Percentiles rank a stretch among this genome's conserved stretches.
Conservation (phyloP, 108 stramenopile species). For the Mayamaea pseudoterrestris region DNA sequence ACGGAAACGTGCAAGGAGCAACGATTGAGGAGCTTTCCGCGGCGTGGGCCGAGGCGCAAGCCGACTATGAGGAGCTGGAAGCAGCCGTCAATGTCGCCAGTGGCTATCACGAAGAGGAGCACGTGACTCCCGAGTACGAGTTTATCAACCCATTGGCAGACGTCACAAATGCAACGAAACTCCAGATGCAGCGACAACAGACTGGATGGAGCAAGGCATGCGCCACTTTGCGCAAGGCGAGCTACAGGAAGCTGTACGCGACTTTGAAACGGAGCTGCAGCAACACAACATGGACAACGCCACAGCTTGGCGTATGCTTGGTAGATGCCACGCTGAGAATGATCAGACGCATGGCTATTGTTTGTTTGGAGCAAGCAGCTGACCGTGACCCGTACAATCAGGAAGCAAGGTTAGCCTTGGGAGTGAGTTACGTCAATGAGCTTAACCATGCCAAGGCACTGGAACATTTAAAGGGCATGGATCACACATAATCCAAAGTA, state of each 20-base stretch:
- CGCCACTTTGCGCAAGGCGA: conserved; percentile 64
- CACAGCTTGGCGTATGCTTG: conserved; percentile 87
- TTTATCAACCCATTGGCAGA: not conserved
- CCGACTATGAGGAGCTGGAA: conserved; percentile 27
- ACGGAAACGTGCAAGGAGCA: conserved; percentile 27
- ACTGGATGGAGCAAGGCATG: conserved; percentile 70
- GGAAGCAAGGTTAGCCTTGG: conserved; percentile 77
- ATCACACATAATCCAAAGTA: conserved; percentile 90
- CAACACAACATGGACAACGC: conserved; percentile 56
- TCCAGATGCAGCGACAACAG: not conserved
- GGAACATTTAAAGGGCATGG: conserved; percentile 79
- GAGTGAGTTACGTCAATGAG: conserved; percentile 91
- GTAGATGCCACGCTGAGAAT: conserved; percentile 85
- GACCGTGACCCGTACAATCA: conserved; percentile 82
- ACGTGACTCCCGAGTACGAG: conserved; percentile 2
- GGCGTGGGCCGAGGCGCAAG: conserved; percentile 76
- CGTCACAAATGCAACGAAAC: conserved; percentile 7
- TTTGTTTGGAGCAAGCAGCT: conserved; percentile 80
- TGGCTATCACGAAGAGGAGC: not conserved
- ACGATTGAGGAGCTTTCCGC: conserved; percentile 61
- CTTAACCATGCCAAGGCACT: conserved; percentile 74
- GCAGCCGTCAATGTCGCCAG: not conserved
- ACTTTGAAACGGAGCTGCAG: conserved; percentile 82
- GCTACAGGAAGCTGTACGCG: conserved; percentile 63
- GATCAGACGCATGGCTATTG: conserved; percentile 82